A percentile compares a stretch with the other conserved stretches of the same genome.
Evolutionary conservation across 2,329 filamentous ascomycete species (phyloP).

Genomic region (Hansfordia pulvinata): DNA sequence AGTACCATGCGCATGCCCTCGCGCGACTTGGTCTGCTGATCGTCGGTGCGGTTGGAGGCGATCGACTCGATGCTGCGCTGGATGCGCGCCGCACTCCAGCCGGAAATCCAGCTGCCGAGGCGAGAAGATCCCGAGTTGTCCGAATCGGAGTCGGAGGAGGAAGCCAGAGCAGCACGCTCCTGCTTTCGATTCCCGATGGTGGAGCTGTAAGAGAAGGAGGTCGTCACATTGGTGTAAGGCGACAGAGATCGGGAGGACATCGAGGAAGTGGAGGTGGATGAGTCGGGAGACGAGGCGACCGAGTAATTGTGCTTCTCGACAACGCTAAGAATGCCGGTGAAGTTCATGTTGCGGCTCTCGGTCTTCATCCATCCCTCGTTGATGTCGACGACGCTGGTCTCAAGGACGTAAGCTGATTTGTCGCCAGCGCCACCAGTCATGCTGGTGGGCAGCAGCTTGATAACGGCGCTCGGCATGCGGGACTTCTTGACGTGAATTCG

Average conservation of each 20-base stretch:
- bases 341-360: slow-evolving; percentile 70
- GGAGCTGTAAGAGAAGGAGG: slow-evolving; percentile 61
- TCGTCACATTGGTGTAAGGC: slow-evolving; percentile 50
- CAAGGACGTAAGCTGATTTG: slow-evolving; percentile 68
- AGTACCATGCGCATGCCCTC: slow-evolving; percentile 76
- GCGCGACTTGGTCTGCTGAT: slow-evolving; percentile 66
- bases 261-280: slow-evolving; percentile 16
- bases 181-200: slow-evolving; percentile 56
- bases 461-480: slow-evolving; percentile 58
- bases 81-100: slow-evolving; percentile 53
- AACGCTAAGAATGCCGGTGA: slow-evolving; percentile 66
- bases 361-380: slow-evolving; percentile 73
- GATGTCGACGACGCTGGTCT: slow-evolving; percentile 67
- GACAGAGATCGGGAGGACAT: slow-evolving; percentile 1
- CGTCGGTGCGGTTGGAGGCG: slow-evolving; percentile 62
- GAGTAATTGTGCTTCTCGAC: slow-evolving; percentile 63
- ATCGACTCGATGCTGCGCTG: slow-evolving; percentile 70
- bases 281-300: slow-evolving; percentile 9
- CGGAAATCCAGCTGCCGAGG: slow-evolving; percentile 33
- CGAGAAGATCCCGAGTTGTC: slow-evolving; percentile 11
- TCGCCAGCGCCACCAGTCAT: slow-evolving; percentile 53
- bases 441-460: slow-evolving; percentile 61
- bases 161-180: slow-evolving; percentile 27
- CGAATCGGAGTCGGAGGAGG: slow-evolving; percentile 27
- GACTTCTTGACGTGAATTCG: slow-evolving; percentile 74